These are phyloP conservation scores for Rheum nobile DNA, from an alignment of 148 eudicot genomes.

Conservation along the genomic window DNA sequence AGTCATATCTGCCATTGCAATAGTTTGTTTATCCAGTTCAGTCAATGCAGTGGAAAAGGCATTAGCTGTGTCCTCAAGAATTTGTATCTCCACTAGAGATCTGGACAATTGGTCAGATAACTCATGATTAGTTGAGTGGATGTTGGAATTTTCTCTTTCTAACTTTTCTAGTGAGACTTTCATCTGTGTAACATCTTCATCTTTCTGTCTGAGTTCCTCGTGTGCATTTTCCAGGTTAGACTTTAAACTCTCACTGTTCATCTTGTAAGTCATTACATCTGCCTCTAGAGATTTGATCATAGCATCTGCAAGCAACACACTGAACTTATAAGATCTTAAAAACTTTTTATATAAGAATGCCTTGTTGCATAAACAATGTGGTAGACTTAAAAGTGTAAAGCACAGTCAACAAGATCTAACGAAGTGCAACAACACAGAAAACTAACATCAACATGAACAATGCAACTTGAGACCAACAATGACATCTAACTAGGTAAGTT, in stretches of 20 bases:
- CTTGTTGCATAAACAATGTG: not conserved
- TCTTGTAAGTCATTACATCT: conserved; percentile 34
- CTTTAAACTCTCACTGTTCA: conserved; percentile 41
- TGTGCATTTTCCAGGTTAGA: conserved; percentile 38
- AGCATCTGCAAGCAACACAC: conserved; percentile 42
- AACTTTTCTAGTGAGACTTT: conserved; percentile 36
- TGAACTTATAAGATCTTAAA: not conserved
- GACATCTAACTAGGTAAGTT: not conserved
- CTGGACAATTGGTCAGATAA: conserved; percentile 36
- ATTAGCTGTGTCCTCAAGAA: conserved; percentile 45
- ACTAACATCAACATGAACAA: not conserved
- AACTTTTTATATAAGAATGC: not conserved
- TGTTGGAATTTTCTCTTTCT: conserved; percentile 50
- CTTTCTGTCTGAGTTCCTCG: conserved; percentile 41
- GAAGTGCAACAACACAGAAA: not conserved
- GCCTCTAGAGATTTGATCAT: conserved; percentile 48
- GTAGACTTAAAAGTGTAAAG: not conserved
- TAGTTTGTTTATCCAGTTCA: conserved; percentile 63
- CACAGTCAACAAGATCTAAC: not conserved
- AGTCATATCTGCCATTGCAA: conserved; percentile 38
- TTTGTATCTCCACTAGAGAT: conserved; percentile 50
- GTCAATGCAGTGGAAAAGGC: conserved; percentile 34
- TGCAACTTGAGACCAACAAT: not conserved
- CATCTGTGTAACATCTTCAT: conserved; percentile 40
- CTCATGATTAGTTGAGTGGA: conserved; percentile 35